These are phyloP conservation scores for Tulasnella sp. DNA, from an alignment of 768 basidiomycete species.

Conservation along the genomic window DNA sequence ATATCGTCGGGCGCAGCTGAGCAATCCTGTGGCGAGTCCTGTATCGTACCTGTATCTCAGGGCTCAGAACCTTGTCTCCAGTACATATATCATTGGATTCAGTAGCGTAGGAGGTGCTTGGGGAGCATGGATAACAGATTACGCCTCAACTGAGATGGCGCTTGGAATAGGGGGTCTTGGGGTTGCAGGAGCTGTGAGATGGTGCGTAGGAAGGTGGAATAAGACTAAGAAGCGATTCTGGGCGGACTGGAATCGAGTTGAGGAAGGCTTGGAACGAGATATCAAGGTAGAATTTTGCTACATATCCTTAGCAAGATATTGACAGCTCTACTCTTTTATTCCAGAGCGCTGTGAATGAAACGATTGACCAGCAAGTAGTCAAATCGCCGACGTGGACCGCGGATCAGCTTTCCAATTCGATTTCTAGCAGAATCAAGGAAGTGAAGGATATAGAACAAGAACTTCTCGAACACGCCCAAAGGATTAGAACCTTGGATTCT, in stretches of 20 bases:
- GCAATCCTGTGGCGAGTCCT: conserved; percentile 14
- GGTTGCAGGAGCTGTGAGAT: conserved; percentile 39
- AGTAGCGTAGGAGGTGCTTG: conserved; percentile 44
- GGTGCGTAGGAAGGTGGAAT: conserved; percentile 57
- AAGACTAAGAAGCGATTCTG: conserved; percentile 52
- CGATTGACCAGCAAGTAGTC: too few species aligned
- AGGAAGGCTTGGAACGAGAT: conserved; percentile 51
- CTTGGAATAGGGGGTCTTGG: conserved; percentile 46
- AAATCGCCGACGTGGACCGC: too few species aligned
- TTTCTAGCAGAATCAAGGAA: too few species aligned
- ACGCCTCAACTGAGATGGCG: conserved; percentile 37
- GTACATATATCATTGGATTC: conserved; percentile 36
- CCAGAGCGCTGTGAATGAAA: too few species aligned
- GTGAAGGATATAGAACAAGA: too few species aligned
- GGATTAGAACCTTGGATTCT: too few species aligned
- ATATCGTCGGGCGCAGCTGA: neutral
- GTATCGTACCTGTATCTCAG: conserved; percentile 39
- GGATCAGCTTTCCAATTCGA: too few species aligned
- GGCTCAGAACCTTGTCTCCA: conserved; percentile 45
- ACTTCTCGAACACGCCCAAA: too few species aligned
- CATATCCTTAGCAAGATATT: too few species aligned
- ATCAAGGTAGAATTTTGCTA: conserved; percentile 35
- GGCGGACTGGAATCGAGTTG: conserved; percentile 50
- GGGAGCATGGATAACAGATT: conserved; percentile 38
- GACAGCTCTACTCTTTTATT: too few species aligned